Evolutionary conservation across 2,329 filamentous ascomycete species (phyloP).

Genomic region (Penicillium sp.): DNA sequence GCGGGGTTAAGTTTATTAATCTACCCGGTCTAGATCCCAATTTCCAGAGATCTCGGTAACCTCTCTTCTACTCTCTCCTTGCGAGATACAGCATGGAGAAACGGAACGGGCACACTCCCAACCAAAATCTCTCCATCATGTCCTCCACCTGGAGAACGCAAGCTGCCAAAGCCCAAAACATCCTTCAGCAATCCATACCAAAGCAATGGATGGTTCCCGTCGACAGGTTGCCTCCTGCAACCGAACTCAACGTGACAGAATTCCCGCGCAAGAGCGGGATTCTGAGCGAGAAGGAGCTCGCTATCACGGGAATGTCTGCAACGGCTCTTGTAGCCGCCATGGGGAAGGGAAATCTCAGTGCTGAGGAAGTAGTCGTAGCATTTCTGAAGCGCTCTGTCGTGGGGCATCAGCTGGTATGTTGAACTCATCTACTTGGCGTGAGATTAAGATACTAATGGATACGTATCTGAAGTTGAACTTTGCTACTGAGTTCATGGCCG

Average conservation of each 20-base stretch:
- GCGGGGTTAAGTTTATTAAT: neutral
- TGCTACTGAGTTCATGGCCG: constrained; percentile 45
- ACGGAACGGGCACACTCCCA: neutral
- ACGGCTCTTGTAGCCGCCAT: constrained; percentile 35
- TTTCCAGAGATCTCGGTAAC: neutral
- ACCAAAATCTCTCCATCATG: constrained; percentile 23
- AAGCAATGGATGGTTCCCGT: constrained; percentile 40
- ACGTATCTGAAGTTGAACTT: constrained; percentile 36
- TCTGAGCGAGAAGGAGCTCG: constrained; percentile 54
- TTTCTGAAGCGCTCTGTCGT: constrained; percentile 41
- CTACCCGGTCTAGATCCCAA: neutral
- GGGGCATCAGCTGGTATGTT: constrained; percentile 39
- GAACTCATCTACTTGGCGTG: too few relatives aligned
- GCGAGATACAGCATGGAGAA: neutral
- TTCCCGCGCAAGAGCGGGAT: constrained; percentile 52
- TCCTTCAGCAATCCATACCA: constrained; percentile 40
- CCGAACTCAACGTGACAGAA: constrained; percentile 35
- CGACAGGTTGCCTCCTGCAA: constrained; percentile 33
- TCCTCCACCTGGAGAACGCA: constrained; percentile 36
- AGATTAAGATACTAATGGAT: neutral
- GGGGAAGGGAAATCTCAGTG: constrained; percentile 32
- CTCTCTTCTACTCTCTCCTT: neutral
- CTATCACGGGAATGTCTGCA: constrained; percentile 55
- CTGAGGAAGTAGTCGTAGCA: constrained; percentile 39
- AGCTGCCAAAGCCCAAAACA: constrained; percentile 39